These are phyloP conservation scores for Metschnikowia bowlesiae DNA, from an alignment of 805 yeast species.

Conservation along the genomic window DNA sequence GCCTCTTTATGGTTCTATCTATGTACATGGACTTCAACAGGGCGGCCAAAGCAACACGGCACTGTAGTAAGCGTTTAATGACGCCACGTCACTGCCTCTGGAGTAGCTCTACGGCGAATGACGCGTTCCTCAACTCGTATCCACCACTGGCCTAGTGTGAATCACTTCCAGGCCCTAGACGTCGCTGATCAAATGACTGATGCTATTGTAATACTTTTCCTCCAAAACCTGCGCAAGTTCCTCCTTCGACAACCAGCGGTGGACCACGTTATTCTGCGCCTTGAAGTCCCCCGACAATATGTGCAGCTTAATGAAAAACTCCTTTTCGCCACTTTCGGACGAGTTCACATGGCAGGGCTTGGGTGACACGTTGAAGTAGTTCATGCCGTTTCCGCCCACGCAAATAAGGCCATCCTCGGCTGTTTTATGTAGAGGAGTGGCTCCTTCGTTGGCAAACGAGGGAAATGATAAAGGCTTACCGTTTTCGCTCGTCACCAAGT, in stretches of 20 bases:
- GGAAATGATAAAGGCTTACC: constrained; percentile 72
- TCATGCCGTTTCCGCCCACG: constrained; percentile 71
- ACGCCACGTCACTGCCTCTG: neutral
- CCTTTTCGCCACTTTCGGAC: constrained; percentile 30
- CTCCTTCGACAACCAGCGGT: constrained; percentile 80
- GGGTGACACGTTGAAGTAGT: constrained; percentile 87
- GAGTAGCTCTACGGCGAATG: neutral
- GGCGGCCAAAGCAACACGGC: too few species aligned
- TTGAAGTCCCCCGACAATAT: constrained; percentile 78
- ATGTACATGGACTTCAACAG: too few species aligned
- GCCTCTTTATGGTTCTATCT: too few species aligned
- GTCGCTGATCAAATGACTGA: constrained; percentile 46
- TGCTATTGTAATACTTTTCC: constrained; percentile 50
- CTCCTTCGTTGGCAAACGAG: constrained; percentile 44
- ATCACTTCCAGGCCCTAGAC: constrained; percentile 18
- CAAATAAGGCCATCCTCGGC: constrained; percentile 71
- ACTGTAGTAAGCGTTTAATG: neutral
- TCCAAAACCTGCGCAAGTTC: constrained; percentile 59
- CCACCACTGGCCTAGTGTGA: neutral
- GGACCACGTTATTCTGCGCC: constrained; percentile 42
- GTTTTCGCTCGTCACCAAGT: constrained; percentile 56
- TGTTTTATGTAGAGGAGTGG: constrained; percentile 55
- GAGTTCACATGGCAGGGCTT: constrained; percentile 67
- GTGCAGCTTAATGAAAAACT: constrained; percentile 80
- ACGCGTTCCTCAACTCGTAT: neutral